phyloP scores from a whole-genome alignment of 2,329 filamentous ascomycete species.

The Thelonectria rubi region DNA sequence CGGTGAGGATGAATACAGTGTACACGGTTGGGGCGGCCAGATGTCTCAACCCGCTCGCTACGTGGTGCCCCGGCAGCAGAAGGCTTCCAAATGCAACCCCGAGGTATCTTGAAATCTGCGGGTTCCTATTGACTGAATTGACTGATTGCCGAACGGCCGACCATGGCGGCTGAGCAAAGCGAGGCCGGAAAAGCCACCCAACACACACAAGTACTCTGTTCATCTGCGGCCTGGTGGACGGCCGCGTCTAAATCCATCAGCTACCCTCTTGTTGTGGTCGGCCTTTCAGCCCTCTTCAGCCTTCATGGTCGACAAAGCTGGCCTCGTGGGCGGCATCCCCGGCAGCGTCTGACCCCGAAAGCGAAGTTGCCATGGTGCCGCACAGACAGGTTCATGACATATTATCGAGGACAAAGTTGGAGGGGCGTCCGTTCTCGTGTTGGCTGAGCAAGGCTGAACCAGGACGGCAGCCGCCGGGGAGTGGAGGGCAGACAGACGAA shows the following conservation, averaged over 20 bases:
- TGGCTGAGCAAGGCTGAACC: conserved; percentile 1
- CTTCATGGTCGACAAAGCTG: background rate
- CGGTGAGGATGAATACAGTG: background rate
- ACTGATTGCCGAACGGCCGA: conserved; percentile 1
- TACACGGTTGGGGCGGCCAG: conserved; percentile 1
- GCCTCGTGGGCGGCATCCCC: background rate
- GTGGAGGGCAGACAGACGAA: no score
- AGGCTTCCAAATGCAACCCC: background rate
- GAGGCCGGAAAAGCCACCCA: conserved; percentile 9
- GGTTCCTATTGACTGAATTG: conserved; percentile 6
- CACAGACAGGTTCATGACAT: conserved; percentile 7
- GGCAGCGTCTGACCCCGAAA: background rate
- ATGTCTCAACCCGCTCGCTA: conserved; percentile 11
- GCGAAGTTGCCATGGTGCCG: background rate
- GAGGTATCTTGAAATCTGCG: background rate
- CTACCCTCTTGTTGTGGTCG: background rate
- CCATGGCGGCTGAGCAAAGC: conserved; percentile 9
- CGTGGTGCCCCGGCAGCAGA: conserved; percentile 15
- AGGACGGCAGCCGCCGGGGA: background rate
- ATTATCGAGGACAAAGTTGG: conserved; percentile 3
- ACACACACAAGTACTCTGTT: conserved; percentile 12
- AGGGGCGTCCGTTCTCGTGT: background rate
- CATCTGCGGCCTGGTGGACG: conserved; percentile 19
- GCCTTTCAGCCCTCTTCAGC: conserved; percentile 5
- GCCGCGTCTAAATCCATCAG: conserved; percentile 1